phyloP scores from a whole-genome alignment of 2,329 filamentous ascomycete genomes.

The Macroventuria anomochaeta region DNA sequence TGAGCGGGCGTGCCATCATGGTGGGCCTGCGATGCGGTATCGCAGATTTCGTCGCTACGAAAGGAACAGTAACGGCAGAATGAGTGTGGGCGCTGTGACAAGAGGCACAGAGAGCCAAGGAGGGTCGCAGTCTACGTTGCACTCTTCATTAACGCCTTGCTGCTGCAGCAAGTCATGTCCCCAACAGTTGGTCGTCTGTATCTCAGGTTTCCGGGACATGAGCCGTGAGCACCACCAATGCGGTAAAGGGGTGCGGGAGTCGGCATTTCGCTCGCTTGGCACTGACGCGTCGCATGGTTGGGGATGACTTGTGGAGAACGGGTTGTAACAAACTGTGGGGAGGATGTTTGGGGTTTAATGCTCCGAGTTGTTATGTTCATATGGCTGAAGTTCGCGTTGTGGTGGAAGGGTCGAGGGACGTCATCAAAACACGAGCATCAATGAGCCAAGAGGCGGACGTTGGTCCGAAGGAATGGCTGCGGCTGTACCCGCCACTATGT shows the following conservation, averaged over 20 bases:
- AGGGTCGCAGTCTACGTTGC: conserved; percentile 4
- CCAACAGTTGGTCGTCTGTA: conserved; percentile 5
- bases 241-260: conserved; percentile 29
- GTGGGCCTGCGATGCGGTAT: conserved; percentile 7
- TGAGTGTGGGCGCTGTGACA: neutral
- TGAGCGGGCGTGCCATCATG: conserved; percentile 30
- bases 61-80: neutral
- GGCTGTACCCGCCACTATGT: conserved; percentile 7
- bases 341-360: neutral
- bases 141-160: conserved; percentile 24
- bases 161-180: conserved; percentile 17
- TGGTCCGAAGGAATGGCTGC: neutral
- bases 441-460: neutral
- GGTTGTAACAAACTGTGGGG: conserved; percentile 8
- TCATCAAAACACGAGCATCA: conserved; percentile 2
- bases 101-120: neutral
- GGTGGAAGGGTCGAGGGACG: neutral
- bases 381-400: neutral
- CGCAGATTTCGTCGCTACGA: conserved; percentile 1
- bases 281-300: conserved; percentile 28
- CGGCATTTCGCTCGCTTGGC: conserved; percentile 29
- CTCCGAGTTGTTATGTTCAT: neutral
- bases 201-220: conserved; percentile 17
- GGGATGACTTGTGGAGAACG: conserved; percentile 5
- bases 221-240: conserved; percentile 18